Base-by-base conservation (phyloP, 495 filamentous ascomycete species). In the Aspergillus nanangensis region DNA sequence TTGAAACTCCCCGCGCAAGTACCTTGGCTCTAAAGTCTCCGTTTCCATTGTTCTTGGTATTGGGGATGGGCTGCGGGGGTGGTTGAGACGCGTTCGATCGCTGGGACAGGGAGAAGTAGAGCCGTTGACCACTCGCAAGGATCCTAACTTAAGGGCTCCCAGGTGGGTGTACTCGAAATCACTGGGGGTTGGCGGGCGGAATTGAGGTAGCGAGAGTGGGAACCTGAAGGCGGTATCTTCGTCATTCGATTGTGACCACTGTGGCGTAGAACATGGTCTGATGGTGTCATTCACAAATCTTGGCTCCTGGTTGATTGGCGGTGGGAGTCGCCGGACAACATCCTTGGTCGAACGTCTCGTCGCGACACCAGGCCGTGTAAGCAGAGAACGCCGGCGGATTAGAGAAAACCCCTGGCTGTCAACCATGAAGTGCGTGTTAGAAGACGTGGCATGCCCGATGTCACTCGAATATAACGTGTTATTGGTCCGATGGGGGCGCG, bases 111-210 rank as follows among this genome's bases (percentile, higher is more conserved):
- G 71, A 13, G 71, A 76, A 19, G 52, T 48, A 36, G 67, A 68
- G 8, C 66, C 67, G 45, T 78, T 78, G 2, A 75, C 74, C 3
- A 78, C 68, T 11, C 72, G 66, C 38, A 78, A 45, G 11, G 73
- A 76, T 14, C 75, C 75, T 15, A 75, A 42, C 33, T 70, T 71
- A 19, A 78, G 57, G 2, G 70, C 69, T 24, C 73, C 73, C 14
- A 78, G 47, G 47, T 78, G 70, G n/a, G 70, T 69, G 46, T 74
- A 75, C 18, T 64, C 65, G 22, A 71, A 55, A 37, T 68, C 69
- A 18, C 48, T 57, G 13, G 75, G 75, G 34, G 71, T 76, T 18
- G 59, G 45, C 8, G 70, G 63, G 13, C 67, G 63, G 7, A 41
- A 31, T 15, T 50, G 50, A 11, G 50, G 15, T 8, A 38, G 15